Percentiles rank a stretch among this genome's conserved stretches.
Evolutionary conservation across 2,329 filamentous ascomycete species (phyloP).

Genomic region (Xylariaceae sp.): DNA sequence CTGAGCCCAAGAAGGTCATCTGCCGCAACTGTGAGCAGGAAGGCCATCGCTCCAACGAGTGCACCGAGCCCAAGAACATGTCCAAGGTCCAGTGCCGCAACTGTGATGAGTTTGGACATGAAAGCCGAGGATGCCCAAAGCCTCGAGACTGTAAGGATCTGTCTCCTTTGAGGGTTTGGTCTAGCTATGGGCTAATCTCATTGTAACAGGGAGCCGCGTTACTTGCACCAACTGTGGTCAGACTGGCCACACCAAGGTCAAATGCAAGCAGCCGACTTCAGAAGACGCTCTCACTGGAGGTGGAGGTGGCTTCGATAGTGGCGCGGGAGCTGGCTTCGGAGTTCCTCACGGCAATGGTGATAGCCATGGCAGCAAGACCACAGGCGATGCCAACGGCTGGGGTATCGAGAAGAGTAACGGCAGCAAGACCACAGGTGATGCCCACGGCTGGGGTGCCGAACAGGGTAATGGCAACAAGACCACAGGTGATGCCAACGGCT

Average conservation of each 20-base stretch:
- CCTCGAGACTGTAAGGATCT: slow-evolving; percentile 43
- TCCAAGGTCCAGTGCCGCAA: slow-evolving; percentile 39
- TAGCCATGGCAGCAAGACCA: slow-evolving; percentile 6
- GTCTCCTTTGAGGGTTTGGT: too few relatives aligned
- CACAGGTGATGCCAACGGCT: too few relatives aligned
- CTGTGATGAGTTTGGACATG: slow-evolving; percentile 44
- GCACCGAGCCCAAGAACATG: slow-evolving; percentile 39
- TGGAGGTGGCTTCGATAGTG: too few relatives aligned
- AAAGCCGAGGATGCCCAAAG: slow-evolving; percentile 43
- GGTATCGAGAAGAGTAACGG: too few relatives aligned
- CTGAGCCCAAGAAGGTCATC: slow-evolving; percentile 36
- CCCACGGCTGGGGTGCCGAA: too few relatives aligned
- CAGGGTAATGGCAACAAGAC: too few relatives aligned
- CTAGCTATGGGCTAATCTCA: too few relatives aligned
- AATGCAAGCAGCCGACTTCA: slow-evolving; percentile 31
- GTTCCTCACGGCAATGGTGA: too few relatives aligned
- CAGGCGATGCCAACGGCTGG: slow-evolving; percentile 3
- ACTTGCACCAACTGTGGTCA: slow-evolving; percentile 52
- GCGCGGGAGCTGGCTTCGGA: too few relatives aligned
- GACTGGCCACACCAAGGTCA: slow-evolving; percentile 35
- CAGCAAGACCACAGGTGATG: too few relatives aligned
- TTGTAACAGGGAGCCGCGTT: slow-evolving; percentile 37
- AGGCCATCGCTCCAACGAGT: slow-evolving; percentile 57
- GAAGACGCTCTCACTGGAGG: too few relatives aligned
- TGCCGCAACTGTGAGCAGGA: slow-evolving; percentile 55